Evolutionary conservation across 768 basidiomycete species (phyloP).

Genomic region (Clathrus columnatus): DNA sequence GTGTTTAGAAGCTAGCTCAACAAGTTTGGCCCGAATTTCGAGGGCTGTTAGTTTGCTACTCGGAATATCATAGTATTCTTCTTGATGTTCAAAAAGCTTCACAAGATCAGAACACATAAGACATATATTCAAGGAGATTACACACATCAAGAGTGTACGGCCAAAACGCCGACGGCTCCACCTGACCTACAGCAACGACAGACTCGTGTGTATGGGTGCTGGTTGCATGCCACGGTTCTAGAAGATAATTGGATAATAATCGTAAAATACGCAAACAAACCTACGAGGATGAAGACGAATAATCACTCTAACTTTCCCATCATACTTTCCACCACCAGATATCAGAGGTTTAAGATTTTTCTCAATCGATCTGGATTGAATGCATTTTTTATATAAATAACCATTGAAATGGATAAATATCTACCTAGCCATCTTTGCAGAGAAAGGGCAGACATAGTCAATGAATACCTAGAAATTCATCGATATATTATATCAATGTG

Average conservation of each 20-base stretch:
- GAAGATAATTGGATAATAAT: conserved; percentile 16
- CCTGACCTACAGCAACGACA: conserved; percentile 61
- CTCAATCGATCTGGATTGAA: conserved; percentile 35
- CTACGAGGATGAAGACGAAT: conserved; percentile 42
- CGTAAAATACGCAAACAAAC: conserved; percentile 2
- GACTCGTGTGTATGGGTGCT: conserved; percentile 78
- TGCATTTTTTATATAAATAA: background rate
- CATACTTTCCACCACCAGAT: conserved; percentile 27
- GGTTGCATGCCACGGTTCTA: conserved; percentile 74
- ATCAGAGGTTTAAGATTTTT: conserved; percentile 51
- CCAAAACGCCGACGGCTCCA: conserved; percentile 76
- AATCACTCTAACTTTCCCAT: conserved; percentile 66
- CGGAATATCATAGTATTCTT: conserved; percentile 74
- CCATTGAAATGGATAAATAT: background rate
- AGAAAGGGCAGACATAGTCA: conserved; percentile 80
- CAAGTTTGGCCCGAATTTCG: conserved; percentile 69
- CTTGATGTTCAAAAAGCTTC: conserved; percentile 76
- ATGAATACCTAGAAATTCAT: conserved; percentile 19
- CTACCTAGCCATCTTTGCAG: conserved; percentile 35
- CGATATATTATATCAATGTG: background rate
- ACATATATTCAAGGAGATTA: background rate
- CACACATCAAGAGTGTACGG: conserved; percentile 55
- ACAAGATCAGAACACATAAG: conserved; percentile 2
- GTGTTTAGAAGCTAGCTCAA: conserved; percentile 44
- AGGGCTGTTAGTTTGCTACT: conserved; percentile 54